Evolutionary conservation across 345 rosid species (phyloP), one percentile per base, ranked within the genome.

Genomic region (Angophora floribunda): DNA sequence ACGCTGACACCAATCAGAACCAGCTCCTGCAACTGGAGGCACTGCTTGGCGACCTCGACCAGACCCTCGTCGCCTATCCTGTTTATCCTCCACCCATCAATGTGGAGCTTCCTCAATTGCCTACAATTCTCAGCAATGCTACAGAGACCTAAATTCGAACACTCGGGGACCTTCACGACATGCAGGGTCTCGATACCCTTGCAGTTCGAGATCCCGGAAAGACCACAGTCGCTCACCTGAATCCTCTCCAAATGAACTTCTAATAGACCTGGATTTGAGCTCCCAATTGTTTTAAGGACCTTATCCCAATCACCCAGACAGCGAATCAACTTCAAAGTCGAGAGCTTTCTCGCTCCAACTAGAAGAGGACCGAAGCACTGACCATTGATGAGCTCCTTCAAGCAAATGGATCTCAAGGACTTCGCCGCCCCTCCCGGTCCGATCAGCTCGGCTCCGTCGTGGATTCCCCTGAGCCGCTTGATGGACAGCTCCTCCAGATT

Each of bases 21-120:
- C 86, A 97, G 95, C 51, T 97, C 99, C 88, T 96, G 98, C 10
- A 97, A 90, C 91, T 94, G 91, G 41, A 90, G 87, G 13, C 98
- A 95, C 24, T 96, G 93, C 51, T 89, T 93, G 47, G 98, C 96
- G 47, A 97, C 93, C 59, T 96, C 95, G 6, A 95, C 90, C 44
- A 97, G 92, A 87, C 98, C 98, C 89, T 96, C 98, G 32, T 97
- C 99, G 8, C 97, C 98, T 16, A 97, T 96, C 92, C 92, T 94
- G 87, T 96, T 94, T 63, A 94, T 95, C 79, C 96, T 96, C 97
- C 96, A 95, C 88, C 98, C 99, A 89, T 97, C 98, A 50, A 97
- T 91, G 87, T 95, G 99, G 87, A 97, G 97, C 92, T 97, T 97
- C 93, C 95, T 96, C 65, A 97, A 86, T 51, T 88, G 85, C 92